phyloP scores from a whole-genome alignment of 139 green algal species.

The Helicosporidium sp. region DNA sequence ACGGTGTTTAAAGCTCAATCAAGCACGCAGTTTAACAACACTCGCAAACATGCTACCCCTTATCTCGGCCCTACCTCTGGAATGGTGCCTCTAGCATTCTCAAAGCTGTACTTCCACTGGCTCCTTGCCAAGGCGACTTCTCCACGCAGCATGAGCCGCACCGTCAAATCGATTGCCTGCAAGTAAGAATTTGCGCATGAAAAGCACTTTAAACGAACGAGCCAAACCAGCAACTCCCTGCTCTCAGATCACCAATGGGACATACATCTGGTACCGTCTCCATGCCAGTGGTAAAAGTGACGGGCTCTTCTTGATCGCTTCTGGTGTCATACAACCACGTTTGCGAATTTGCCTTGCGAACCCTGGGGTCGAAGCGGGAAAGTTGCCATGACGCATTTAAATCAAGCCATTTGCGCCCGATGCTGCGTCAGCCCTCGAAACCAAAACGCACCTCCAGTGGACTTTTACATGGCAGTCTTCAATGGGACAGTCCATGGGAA shows the following conservation, averaged over 20 bases:
- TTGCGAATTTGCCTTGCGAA: neutral
- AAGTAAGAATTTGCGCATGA: neutral
- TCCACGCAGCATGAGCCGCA: slow-evolving; percentile 51
- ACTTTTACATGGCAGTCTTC: slow-evolving; percentile 46
- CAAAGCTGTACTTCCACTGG: neutral
- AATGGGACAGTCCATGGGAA: slow-evolving; percentile 63
- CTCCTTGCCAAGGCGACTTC: slow-evolving; percentile 30
- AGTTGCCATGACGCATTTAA: neutral
- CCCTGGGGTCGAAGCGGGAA: neutral
- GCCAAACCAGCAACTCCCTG: neutral
- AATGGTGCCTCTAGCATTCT: neutral
- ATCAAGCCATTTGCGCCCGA: no score
- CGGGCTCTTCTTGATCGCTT: neutral
- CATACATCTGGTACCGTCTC: slow-evolving; percentile 10
- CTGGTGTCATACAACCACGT: slow-evolving; percentile 4
- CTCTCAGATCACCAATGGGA: neutral
- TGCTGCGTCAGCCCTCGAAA: neutral
- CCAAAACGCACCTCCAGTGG: slow-evolving; percentile 20
- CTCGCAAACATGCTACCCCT: no score
- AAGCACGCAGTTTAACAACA: neutral
- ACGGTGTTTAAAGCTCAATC: no score
- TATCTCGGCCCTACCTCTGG: no score
- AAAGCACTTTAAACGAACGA: neutral
- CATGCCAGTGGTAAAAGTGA: slow-evolving; percentile 16
- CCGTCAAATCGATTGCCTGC: slow-evolving; percentile 36